phyloP scores from a whole-genome alignment of 768 basidiomycete species.

The Phaeotremella fagi region DNA sequence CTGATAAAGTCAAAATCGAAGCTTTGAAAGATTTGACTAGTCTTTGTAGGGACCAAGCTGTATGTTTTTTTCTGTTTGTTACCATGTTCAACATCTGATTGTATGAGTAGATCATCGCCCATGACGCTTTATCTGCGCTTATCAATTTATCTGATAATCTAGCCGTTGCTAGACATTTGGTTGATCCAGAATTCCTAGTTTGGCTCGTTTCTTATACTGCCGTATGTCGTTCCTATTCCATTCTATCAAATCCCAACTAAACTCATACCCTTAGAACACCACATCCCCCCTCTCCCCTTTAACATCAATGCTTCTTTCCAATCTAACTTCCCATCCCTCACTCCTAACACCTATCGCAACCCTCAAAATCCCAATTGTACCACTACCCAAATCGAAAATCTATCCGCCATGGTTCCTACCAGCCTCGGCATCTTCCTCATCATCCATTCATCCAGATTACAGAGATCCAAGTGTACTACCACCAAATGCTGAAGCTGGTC shows the following conservation, averaged over 20 bases:
- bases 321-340: constrained; percentile 70
- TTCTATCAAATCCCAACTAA: background rate
- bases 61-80: constrained; percentile 47
- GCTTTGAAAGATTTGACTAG: constrained; percentile 70
- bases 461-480: constrained; percentile 54
- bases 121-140: constrained; percentile 89
- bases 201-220: constrained; percentile 87
- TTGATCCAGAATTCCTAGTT: constrained; percentile 65
- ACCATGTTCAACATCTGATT: background rate
- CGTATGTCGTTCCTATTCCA: constrained; percentile 54
- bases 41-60: constrained; percentile 83
- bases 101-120: constrained; percentile 68
- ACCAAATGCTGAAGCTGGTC: constrained; percentile 38
- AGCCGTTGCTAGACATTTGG: constrained; percentile 61
- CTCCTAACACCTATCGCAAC: constrained; percentile 63
- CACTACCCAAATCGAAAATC: constrained; percentile 28
- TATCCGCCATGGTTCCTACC: constrained; percentile 63
- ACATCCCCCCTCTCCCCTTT: constrained; percentile 86
- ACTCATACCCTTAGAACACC: constrained; percentile 61
- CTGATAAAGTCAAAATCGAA: constrained; percentile 56
- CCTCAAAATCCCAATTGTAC: constrained; percentile 61
- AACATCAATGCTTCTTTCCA: constrained; percentile 95
- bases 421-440: constrained; percentile 74
- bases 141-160: constrained; percentile 88
- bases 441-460: constrained; percentile 62